Percentiles rank a stretch among this genome's conserved stretches.
Evolutionary conservation across 164 flowering plant species (phyloP).

Genomic region (Saururus chinensis): DNA sequence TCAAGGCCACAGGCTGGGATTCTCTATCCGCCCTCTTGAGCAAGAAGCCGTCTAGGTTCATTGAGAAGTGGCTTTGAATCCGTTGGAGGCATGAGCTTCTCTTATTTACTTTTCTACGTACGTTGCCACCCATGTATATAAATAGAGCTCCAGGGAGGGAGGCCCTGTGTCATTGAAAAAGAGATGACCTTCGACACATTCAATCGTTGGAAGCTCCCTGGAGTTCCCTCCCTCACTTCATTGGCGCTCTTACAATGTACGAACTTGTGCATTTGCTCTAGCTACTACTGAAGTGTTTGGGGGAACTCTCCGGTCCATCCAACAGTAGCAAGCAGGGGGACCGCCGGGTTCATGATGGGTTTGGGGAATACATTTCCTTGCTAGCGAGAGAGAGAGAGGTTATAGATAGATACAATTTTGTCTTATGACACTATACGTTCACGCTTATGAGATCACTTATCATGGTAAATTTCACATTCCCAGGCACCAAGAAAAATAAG

Average conservation of each 20-base stretch:
- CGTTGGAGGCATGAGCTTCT: not conserved
- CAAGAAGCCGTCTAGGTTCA: constrained; percentile 1
- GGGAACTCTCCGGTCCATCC: not conserved
- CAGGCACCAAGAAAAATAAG: too few species aligned
- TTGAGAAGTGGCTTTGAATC: not conserved
- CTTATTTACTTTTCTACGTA: not conserved
- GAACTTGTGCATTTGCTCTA: not conserved
- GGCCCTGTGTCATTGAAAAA: not conserved
- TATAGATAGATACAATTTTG: too few species aligned
- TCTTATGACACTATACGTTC: too few species aligned
- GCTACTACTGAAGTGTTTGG: constrained; percentile 1
- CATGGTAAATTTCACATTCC: too few species aligned
- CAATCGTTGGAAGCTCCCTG: not conserved
- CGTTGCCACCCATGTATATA: not conserved
- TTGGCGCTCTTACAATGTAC: not conserved
- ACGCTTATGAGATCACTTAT: too few species aligned
- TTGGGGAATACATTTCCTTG: too few species aligned
- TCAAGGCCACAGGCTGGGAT: not conserved
- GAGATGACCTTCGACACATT: not conserved
- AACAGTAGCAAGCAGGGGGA: too few species aligned
- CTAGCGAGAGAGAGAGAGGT: too few species aligned
- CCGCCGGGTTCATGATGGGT: too few species aligned
- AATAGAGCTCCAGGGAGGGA: not conserved
- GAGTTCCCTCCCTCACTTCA: not conserved
- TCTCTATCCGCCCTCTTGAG: not conserved